Evolutionary conservation across 805 yeast species (phyloP).

Genomic region (Ogataea angusta): DNA sequence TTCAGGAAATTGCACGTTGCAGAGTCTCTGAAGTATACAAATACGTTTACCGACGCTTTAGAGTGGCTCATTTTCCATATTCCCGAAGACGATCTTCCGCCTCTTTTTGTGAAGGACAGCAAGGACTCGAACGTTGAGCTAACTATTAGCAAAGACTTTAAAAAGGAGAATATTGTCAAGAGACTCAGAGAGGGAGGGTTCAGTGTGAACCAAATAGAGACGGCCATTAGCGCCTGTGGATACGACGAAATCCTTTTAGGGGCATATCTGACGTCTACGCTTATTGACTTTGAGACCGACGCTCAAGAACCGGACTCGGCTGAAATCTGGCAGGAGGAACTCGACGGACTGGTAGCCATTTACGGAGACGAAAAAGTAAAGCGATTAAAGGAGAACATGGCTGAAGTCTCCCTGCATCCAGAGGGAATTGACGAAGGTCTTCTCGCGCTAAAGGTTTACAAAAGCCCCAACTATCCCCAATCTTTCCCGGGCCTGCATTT

Average conservation of each 20-base stretch:
- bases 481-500: slow-evolving; percentile 68
- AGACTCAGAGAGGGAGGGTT: slow-evolving; percentile 66
- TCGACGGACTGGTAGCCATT: slow-evolving; percentile 62
- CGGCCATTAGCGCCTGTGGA: slow-evolving; percentile 40
- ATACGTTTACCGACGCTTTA: slow-evolving; percentile 48
- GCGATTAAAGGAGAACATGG: slow-evolving; percentile 26
- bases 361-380: slow-evolving; percentile 46
- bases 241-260: slow-evolving; percentile 51
- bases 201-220: slow-evolving; percentile 59
- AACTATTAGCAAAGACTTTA: slow-evolving; percentile 50
- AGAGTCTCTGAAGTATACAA: slow-evolving; percentile 66
- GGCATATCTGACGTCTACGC: slow-evolving; percentile 43
- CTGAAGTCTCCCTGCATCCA: slow-evolving; percentile 35
- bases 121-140: slow-evolving; percentile 57
- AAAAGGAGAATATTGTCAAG: slow-evolving; percentile 54
- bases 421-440: slow-evolving; percentile 30
- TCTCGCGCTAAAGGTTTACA: slow-evolving; percentile 39
- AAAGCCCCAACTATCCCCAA: slow-evolving; percentile 56
- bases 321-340: slow-evolving; percentile 70
- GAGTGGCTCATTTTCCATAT: slow-evolving; percentile 84
- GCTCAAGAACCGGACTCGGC: slow-evolving; percentile 16
- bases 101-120: slow-evolving; percentile 51
- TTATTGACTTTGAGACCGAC: slow-evolving; percentile 23
- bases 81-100: slow-evolving; percentile 92
- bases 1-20: slow-evolving; percentile 65